These are phyloP conservation scores for Scytalidium sp. DNA, from an alignment of 2,329 filamentous ascomycete species.

Conservation along the genomic window DNA sequence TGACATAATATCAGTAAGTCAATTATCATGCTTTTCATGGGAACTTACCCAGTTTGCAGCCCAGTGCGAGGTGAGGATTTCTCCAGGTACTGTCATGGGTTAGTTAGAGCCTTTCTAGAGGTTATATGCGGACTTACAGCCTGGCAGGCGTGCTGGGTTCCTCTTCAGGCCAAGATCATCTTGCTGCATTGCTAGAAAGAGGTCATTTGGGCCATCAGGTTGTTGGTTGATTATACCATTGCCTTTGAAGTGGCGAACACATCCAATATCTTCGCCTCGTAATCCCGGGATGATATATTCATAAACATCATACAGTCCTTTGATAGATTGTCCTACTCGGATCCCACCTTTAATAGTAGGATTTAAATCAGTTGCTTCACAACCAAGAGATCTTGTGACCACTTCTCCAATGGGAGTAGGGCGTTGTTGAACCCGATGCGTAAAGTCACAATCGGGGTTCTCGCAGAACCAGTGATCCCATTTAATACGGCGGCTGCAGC, in stretches of 20 bases:
- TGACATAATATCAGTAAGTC: conserved; percentile 16
- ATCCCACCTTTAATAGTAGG: conserved; percentile 4
- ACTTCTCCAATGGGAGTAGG: conserved; percentile 10
- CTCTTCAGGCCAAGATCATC: conserved; percentile 44
- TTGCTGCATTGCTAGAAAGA: conserved; percentile 51
- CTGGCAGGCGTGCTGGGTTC: conserved; percentile 31
- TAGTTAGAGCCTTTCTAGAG: conserved; percentile 17
- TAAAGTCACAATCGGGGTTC: conserved; percentile 46
- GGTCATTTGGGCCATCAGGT: conserved; percentile 54
- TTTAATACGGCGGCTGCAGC: conserved; percentile 56
- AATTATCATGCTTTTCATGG: not conserved
- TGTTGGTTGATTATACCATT: conserved; percentile 48
- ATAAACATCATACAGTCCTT: conserved; percentile 25
- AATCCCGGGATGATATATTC: conserved; percentile 46
- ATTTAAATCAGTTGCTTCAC: not conserved
- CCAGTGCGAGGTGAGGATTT: conserved; percentile 50
- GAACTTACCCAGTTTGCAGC: conserved; percentile 46
- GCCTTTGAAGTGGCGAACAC: conserved; percentile 54
- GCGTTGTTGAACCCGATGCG: conserved; percentile 19
- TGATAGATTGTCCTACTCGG: not conserved
- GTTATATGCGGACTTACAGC: conserved; percentile 26
- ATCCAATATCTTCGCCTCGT: conserved; percentile 40
- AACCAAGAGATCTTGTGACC: conserved; percentile 6
- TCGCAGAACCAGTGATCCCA: conserved; percentile 65
- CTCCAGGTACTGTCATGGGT: conserved; percentile 29